phyloP scores from a whole-genome alignment of 768 basidiomycete genomes.

The Leucosporidium yakuticum region DNA sequence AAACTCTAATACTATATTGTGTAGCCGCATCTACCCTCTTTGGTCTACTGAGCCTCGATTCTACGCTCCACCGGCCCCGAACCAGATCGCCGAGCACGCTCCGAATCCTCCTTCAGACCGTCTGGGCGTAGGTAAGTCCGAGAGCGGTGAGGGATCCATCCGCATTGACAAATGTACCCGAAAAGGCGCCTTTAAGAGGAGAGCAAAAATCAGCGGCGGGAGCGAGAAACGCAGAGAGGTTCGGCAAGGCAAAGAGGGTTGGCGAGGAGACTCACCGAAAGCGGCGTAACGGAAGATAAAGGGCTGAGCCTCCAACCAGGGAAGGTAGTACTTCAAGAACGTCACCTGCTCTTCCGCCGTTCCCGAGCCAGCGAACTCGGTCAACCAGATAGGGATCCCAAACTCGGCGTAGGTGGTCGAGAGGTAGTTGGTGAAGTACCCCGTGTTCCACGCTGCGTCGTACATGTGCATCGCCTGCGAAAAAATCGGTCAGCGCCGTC shows the following conservation, averaged over 20 bases:
- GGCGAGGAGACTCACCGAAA: conserved; percentile 12
- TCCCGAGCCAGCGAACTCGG: conserved; percentile 22
- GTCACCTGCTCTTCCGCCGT: conserved; percentile 9
- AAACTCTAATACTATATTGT: too few relatives aligned
- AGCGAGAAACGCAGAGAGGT: too few relatives aligned
- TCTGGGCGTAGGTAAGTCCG: conserved; percentile 6
- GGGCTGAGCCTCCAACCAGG: conserved; percentile 15
- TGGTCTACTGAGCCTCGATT: too few relatives aligned
- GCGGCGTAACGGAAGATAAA: conserved; percentile 15
- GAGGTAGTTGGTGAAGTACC: conserved; percentile 22
- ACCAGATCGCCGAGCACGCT: too few relatives aligned
- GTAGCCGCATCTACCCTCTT: too few relatives aligned
- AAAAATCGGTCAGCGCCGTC: too few relatives aligned
- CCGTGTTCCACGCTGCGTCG: conserved; percentile 16
- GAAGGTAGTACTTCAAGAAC: conserved; percentile 16
- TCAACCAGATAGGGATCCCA: conserved; percentile 15
- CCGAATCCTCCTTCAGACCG: too few relatives aligned
- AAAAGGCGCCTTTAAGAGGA: conserved; percentile 6
- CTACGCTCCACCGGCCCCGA: too few relatives aligned
- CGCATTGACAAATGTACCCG: conserved; percentile 14
- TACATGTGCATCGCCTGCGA: conserved; percentile 12
- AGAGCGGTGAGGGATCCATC: conserved; percentile 14
- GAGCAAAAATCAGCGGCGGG: too few relatives aligned
- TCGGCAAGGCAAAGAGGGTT: too few relatives aligned
- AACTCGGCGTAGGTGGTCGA: not conserved